phyloP scores from a whole-genome alignment of 2,329 filamentous ascomycete species.

The Malbranchea cinnamomea region DNA sequence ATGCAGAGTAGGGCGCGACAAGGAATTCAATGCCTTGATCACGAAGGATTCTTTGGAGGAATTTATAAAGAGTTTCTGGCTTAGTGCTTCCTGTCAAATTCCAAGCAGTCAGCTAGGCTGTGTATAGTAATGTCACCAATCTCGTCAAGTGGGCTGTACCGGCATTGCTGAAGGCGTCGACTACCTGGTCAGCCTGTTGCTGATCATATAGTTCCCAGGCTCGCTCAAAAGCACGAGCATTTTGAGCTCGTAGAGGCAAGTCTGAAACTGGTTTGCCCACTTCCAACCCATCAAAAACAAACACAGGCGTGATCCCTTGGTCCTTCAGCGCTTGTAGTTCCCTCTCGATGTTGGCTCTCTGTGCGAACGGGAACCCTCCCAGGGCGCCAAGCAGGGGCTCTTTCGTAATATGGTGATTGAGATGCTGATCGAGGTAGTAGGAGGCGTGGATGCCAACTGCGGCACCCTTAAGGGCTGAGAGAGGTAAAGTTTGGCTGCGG shows the following conservation, averaged over 20 bases:
- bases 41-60: constrained; percentile 60
- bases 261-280: constrained; percentile 59
- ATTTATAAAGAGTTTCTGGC: constrained; percentile 57
- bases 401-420: constrained; percentile 53
- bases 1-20: constrained; percentile 75
- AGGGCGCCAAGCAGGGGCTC: constrained; percentile 84
- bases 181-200: constrained; percentile 63
- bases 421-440: constrained; percentile 69
- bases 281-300: constrained; percentile 83
- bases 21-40: constrained; percentile 57
- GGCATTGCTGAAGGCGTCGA: constrained; percentile 71
- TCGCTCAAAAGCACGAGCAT: constrained; percentile 53
- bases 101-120: constrained; percentile 6
- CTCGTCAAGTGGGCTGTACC: constrained; percentile 35
- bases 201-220: constrained; percentile 83
- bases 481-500: constrained; percentile 41
- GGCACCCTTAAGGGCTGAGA: constrained; percentile 58
- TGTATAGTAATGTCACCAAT: constrained; percentile 6
- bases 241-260: constrained; percentile 43
- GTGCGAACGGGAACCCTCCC: constrained; percentile 69
- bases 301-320: constrained; percentile 60
- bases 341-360: constrained; percentile 58
- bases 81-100: constrained; percentile 48
- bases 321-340: constrained; percentile 61
- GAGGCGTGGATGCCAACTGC: constrained; percentile 77